Evolutionary conservation across 164 flowering plant species (phyloP).

Genomic region (Vitis labrusca): DNA sequence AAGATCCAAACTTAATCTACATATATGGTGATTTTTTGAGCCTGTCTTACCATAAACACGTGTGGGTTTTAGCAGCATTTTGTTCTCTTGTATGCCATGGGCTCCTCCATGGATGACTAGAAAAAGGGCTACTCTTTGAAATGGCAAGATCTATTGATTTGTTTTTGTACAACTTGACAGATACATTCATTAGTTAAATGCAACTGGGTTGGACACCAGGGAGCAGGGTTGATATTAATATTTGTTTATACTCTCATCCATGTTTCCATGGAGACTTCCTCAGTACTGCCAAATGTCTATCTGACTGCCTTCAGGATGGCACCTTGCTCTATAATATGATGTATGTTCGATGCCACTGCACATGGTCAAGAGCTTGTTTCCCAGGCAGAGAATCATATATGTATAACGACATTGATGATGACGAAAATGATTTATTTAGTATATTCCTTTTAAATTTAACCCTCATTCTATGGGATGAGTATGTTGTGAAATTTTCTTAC

Average conservation of each 20-base stretch:
- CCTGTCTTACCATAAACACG: conserved; percentile 16
- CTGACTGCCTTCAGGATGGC: not conserved
- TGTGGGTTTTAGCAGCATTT: conserved; percentile 5
- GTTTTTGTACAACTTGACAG: not conserved
- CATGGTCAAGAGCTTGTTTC: not conserved
- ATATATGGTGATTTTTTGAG: not conserved
- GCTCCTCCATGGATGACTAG: no score
- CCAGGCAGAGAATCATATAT: no score
- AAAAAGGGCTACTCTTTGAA: no score
- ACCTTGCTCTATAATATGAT: not conserved
- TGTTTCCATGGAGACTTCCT: conserved; percentile 6
- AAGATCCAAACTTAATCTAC: not conserved
- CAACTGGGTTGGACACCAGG: not conserved
- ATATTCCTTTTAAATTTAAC: not conserved
- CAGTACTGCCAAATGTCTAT: conserved; percentile 3
- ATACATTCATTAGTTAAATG: not conserved
- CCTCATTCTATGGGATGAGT: not conserved
- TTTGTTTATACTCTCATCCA: not conserved
- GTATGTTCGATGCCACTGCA: conserved; percentile 2
- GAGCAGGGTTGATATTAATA: not conserved
- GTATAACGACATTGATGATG: no score
- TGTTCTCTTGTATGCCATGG: no score
- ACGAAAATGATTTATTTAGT: no score
- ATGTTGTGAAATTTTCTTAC: no score
- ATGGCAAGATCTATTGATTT: no score